phyloP scores from a whole-genome alignment of 1,139 yeast species.

The Yamadazyma oceani region DNA sequence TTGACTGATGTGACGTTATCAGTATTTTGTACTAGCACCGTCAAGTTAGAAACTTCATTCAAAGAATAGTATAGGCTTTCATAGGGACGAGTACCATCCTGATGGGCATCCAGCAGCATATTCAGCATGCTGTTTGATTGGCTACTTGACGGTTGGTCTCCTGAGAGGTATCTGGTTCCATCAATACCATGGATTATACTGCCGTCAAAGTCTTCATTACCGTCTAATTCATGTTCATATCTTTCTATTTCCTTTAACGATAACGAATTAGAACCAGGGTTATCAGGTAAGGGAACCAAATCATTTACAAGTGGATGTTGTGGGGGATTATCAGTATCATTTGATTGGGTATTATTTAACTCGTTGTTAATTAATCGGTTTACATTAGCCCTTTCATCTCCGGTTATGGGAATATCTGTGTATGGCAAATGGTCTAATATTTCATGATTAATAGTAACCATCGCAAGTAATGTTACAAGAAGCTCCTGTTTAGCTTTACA shows the following conservation, averaged over 20 bases:
- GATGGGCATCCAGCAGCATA: too few relatives aligned
- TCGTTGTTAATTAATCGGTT: conserved; percentile 34
- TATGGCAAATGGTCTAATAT: conserved; percentile 30
- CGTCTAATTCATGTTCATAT: conserved; percentile 26
- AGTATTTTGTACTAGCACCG: conserved; percentile 10
- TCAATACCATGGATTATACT: conserved; percentile 1
- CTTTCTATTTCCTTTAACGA: conserved; percentile 28
- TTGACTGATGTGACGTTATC: conserved; percentile 17
- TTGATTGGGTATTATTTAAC: conserved; percentile 13
- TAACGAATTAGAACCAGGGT: conserved; percentile 16
- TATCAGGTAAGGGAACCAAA: conserved; percentile 24
- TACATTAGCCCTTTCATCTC: conserved; percentile 34
- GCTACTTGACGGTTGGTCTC: too few relatives aligned
- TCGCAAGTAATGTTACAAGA: conserved; percentile 5
- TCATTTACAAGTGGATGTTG: conserved; percentile 33
- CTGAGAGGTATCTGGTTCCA: background rate
- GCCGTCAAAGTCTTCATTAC: conserved; percentile 22
- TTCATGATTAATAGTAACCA: conserved; percentile 30
- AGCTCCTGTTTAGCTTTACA: too few relatives aligned
- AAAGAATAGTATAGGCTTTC: conserved; percentile 22
- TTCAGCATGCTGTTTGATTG: too few relatives aligned
- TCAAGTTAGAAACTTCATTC: conserved; percentile 11
- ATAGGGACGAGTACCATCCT: too few relatives aligned
- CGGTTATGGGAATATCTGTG: conserved; percentile 30
- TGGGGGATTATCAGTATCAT: conserved; percentile 4